These are phyloP conservation scores for Lecanoromycetidae sp. DNA, from an alignment of 2,329 filamentous ascomycete genomes.

Conservation along the genomic window DNA sequence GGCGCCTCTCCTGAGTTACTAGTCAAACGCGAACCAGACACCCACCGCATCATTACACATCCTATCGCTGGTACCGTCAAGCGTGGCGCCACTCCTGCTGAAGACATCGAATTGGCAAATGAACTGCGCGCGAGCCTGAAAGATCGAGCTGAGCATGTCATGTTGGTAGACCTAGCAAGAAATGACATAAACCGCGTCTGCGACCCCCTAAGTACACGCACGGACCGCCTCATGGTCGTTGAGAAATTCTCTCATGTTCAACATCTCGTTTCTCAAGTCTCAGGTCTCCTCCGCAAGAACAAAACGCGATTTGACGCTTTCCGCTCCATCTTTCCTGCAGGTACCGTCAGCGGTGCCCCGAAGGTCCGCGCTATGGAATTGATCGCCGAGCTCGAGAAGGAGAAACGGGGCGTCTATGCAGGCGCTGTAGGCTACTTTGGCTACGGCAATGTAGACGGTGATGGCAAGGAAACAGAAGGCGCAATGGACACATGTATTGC, in stretches of 20 bases:
- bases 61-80: slow-evolving; percentile 94
- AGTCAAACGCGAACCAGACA: slow-evolving; percentile 66
- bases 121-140: slow-evolving; percentile 72
- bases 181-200: slow-evolving; percentile 96
- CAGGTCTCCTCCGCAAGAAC: slow-evolving; percentile 67
- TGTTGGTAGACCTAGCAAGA: slow-evolving; percentile 89
- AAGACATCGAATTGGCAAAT: slow-evolving; percentile 67
- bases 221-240: slow-evolving; percentile 88
- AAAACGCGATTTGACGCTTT: slow-evolving; percentile 93
- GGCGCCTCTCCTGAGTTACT: slow-evolving; percentile 90
- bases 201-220: slow-evolving; percentile 76
- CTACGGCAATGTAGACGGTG: slow-evolving; percentile 61
- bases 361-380: slow-evolving; percentile 96
- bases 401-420: slow-evolving; percentile 92
- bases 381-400: slow-evolving; percentile 83
- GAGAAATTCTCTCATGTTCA: slow-evolving; percentile 95
- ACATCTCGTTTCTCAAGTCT: slow-evolving; percentile 92
- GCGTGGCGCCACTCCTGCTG: slow-evolving; percentile 65
- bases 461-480: slow-evolving; percentile 49
- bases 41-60: slow-evolving; percentile 79
- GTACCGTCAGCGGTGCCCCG: slow-evolving; percentile 87
- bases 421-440: slow-evolving; percentile 96
- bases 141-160: slow-evolving; percentile 89
- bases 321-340: slow-evolving; percentile 90
- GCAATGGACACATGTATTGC: slow-evolving; percentile 83